Base-by-base conservation (phyloP, 345 rosid genomes). In the Populus ilicifolia region DNA sequence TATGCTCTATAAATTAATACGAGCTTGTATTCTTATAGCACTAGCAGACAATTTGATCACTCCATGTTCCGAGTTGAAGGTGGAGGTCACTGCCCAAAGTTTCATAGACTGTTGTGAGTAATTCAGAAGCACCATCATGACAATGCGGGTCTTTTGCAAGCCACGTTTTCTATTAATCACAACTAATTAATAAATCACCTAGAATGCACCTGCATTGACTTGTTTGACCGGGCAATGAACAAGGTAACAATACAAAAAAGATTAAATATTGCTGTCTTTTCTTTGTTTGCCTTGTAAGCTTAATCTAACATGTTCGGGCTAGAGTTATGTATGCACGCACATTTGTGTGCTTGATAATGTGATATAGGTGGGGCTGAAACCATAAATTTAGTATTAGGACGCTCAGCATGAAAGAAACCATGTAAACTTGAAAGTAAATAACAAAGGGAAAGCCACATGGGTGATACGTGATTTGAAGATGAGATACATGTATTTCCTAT, bases 101-200 rank as follows among this genome's bases (percentile, higher is more conserved):
- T 65, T 33, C 77, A 36, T 79, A 9, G 35, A 21, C 69, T 52
- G 54, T 43, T 33, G 59, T 71, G 65, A 70, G 43, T 25, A 11
- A n/a, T 83, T 75, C 75, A 25, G 75, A 84, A 73, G 76, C 80
- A 81, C 74, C 75, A 81, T 75, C 78, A 56, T 72, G 75, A 18
- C 56, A 48, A 8, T 69, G 41, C 36, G 43, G 77, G 72, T 52
- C 36, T 63, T 64, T 69, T 69, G 69, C 65, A 52, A 73, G 74
- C 77, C 66, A 71, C 70, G 27, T 56, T 72, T 35, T 10, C 64
- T n/a, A 10, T 59, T 23, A 9, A 59, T n/a, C 35, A 52, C 29
- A 4, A 8, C 16, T 8, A 44, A 33, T 70, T 29, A 33, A 50
- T 11, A 41, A 41, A 41, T 18, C 21, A 18, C 38, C 61, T 16